Percentiles rank a stretch among this genome's conserved stretches.
These are phyloP conservation scores for Calonectria pseudoturangicola DNA, from an alignment of 2,329 filamentous ascomycete genomes.

Conservation along the genomic window DNA sequence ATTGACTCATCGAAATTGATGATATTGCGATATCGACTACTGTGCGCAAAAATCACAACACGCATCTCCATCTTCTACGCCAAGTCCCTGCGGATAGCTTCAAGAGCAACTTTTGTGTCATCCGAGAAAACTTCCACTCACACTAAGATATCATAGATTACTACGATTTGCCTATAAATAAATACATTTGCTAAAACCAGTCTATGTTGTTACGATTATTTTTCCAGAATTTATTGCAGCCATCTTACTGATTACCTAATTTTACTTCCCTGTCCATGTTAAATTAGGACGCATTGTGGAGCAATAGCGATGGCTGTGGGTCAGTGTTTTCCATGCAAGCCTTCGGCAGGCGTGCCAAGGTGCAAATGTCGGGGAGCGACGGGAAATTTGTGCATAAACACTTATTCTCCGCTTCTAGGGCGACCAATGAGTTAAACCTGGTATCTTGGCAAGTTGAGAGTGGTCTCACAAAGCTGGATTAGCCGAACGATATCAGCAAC, in stretches of 20 bases:
- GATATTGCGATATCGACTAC: no score
- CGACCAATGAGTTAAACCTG: neutral
- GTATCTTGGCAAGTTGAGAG: neutral
- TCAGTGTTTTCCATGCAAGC: neutral
- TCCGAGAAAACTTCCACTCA: no score
- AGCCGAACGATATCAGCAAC: neutral
- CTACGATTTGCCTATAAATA: no score
- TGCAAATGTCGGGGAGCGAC: neutral
- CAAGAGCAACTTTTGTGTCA: no score
- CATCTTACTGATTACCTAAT: neutral
- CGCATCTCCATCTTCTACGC: no score
- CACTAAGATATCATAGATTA: no score
- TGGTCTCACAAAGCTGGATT: neutral
- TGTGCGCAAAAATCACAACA: no score
- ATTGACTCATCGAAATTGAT: no score
- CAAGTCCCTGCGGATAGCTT: no score
- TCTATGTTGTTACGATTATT: no score
- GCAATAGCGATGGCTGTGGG: neutral
- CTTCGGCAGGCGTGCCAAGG: neutral
- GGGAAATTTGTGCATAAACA: slow-evolving; percentile 4
- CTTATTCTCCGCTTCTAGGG: slow-evolving; percentile 8
- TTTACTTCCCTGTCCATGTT: neutral
- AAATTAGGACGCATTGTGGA: neutral
- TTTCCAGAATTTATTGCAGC: no score
- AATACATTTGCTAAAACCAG: no score